Evolutionary conservation across 2,329 filamentous ascomycete genomes (phyloP), one percentile per base, ranked within the genome.

Genomic region (Stemphylium lycopersici): DNA sequence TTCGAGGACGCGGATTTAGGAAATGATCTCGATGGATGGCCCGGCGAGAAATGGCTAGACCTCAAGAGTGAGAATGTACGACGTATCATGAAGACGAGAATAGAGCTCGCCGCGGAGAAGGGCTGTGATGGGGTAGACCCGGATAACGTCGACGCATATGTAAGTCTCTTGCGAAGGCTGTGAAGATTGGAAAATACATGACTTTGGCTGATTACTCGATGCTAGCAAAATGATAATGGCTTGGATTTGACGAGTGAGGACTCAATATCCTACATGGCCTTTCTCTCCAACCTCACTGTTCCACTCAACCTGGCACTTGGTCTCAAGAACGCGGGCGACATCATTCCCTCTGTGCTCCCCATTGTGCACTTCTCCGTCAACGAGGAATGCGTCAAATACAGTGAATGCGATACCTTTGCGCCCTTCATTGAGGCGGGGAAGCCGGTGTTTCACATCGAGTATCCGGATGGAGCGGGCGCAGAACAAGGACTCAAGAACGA

Each of bases 361-460:
- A 71, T 81, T 4, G 82, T 88, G 48, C 79, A 88, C 65, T 91
- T 88, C 74, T 82, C 80, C 6, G 87, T 91, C 62, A 89, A 90
- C 71, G 88, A 90, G 77, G 82, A 90, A 74, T 90, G 88, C 69
- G 79, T 81, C 13, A 63, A 87, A 68, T 84, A 84, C 62, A 55
- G 75, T 4, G 87, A 90, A 69, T 90, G 87, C 67, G 74, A 76
- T 32, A 80, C 74, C 1, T 90, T 85, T 68, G 72, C 76, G 2
- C 72, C 80, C 3, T 90, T 90, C 65, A 81, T 87, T 51, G 64
- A 80, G 8, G 81, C 81, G 5, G 78, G 79, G 29, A 90, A 90
- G 71, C 87, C 88, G 1, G 87, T 90, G 29, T 90, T 90, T 69
- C 84, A 90, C 68, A 88, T 90, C 58, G 88, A 90, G 75, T 90